Conservation (phyloP, 352 stramenopile species). For the Phytophthora sojae region DNA sequence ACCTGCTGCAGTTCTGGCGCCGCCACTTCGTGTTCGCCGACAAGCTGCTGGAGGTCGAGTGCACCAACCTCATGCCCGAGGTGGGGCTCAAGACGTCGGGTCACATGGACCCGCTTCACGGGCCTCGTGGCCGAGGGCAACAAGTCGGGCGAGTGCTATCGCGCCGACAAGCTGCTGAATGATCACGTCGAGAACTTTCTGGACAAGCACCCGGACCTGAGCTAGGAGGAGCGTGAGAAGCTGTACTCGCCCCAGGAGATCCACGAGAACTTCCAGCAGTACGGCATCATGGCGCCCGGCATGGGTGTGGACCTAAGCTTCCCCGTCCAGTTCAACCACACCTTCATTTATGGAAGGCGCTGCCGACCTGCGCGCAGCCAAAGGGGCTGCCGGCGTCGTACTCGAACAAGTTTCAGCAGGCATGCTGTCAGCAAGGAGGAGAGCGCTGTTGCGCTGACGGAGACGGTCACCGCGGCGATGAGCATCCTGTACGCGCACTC, state of each 20-base stretch:
- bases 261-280: constrained; percentile 93
- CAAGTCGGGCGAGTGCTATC: constrained; percentile 97
- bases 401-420: too few species aligned
- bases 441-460: too few species aligned
- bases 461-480: too few species aligned
- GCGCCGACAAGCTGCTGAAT: constrained; percentile 99
- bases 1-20: constrained; percentile 97
- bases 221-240: constrained; percentile 89
- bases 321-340: constrained; percentile 99
- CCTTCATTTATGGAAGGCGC: constrained; percentile 82
- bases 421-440: too few species aligned
- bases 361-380: too few species aligned
- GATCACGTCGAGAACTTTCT: constrained; percentile 98
- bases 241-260: constrained; percentile 98
- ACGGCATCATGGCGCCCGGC: constrained; percentile 94
- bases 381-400: too few species aligned
- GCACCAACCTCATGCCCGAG: constrained; percentile 98
- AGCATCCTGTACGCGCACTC: too few species aligned
- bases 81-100: constrained; percentile 98
- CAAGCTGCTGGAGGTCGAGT: constrained; percentile 99
- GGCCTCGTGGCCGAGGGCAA: constrained; percentile 99
- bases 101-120: constrained; percentile 99
- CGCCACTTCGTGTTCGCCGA: constrained; percentile 99
- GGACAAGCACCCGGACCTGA: constrained; percentile 86
- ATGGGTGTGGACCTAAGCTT: constrained; percentile 93